phyloP scores from a whole-genome alignment of 148 eudicot species.

The Camellia granthamiana region DNA sequence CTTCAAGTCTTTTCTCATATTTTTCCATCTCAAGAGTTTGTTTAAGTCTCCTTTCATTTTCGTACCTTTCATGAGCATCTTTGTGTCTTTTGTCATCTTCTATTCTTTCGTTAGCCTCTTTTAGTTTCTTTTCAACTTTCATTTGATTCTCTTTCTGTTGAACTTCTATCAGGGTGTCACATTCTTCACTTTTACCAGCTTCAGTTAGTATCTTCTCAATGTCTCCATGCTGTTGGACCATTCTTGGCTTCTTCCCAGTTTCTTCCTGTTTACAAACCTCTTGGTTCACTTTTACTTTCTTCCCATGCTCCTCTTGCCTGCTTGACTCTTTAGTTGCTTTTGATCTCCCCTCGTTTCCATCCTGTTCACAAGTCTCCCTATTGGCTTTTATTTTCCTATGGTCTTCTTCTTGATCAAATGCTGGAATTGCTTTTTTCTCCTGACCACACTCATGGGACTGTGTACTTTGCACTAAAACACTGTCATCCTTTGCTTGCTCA shows the following conservation, averaged over 20 bases:
- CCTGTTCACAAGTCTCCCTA: conserved; percentile 23
- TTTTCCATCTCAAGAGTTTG: conserved; percentile 29
- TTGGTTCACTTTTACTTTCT: conserved; percentile 6
- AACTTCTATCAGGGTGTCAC: conserved; percentile 19
- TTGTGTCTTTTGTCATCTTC: conserved; percentile 13
- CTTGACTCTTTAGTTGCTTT: conserved; percentile 8
- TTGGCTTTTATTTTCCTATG: conserved; percentile 16
- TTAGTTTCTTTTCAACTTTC: conserved; percentile 2
- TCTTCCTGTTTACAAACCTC: conserved; percentile 13
- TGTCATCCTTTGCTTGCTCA: conserved; percentile 18
- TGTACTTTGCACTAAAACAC: conserved; percentile 14
- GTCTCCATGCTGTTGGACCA: conserved; percentile 12
- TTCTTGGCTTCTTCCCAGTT: conserved; percentile 1
- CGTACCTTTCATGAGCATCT: conserved; percentile 18
- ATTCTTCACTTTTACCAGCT: conserved; percentile 15
- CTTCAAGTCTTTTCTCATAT: conserved; percentile 36
- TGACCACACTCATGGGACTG: conserved; percentile 12
- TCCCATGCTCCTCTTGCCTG: conserved; percentile 14
- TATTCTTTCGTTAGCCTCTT: conserved; percentile 18
- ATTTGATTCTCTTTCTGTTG: conserved; percentile 22
- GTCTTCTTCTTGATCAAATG: conserved; percentile 28
- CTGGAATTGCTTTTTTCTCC: conserved; percentile 11
- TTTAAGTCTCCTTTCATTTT: conserved; percentile 13
- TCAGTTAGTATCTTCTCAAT: conserved; percentile 16
- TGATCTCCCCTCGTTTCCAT: conserved; percentile 8